phyloP scores from a whole-genome alignment of 2,329 filamentous ascomycete species.

The Geosmithia flava region DNA sequence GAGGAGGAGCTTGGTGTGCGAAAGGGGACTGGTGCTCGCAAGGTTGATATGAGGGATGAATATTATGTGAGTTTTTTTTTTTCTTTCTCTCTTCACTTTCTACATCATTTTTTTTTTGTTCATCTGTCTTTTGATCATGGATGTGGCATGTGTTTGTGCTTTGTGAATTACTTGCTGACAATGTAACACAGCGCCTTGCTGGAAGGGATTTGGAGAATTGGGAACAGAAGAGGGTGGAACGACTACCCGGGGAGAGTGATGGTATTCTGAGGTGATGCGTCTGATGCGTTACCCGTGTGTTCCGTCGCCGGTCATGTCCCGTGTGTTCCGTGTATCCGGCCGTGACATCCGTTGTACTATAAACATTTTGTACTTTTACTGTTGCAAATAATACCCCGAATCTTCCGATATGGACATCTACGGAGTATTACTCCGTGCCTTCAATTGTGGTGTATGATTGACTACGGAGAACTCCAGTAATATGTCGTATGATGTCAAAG shows the following conservation, averaged over 20 bases:
- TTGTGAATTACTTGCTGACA: too few relatives aligned
- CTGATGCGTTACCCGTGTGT: not conserved
- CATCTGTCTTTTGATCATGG: not conserved
- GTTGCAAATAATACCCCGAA: too few relatives aligned
- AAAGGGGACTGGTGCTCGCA: constrained; percentile 49
- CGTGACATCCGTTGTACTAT: too few relatives aligned
- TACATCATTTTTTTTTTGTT: not conserved
- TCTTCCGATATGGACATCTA: too few relatives aligned
- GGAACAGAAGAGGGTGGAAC: constrained; percentile 91
- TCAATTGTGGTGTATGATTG: too few relatives aligned
- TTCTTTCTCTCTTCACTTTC: not conserved
- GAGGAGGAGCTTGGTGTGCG: constrained; percentile 81
- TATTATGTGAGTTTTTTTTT: constrained; percentile 57
- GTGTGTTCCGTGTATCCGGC: not conserved
- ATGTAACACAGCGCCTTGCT: constrained; percentile 59
- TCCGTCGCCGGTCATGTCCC: not conserved
- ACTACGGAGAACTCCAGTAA: too few relatives aligned
- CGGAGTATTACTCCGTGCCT: too few relatives aligned
- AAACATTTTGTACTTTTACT: too few relatives aligned
- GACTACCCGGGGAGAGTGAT: constrained; percentile 81
- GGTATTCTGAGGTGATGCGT: constrained; percentile 44
- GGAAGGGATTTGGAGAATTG: constrained; percentile 87
- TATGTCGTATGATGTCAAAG: too few relatives aligned
- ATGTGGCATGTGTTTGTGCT: too few relatives aligned
- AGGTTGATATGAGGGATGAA: constrained; percentile 71